Evolutionary conservation across 2,329 filamentous ascomycete genomes (phyloP), one percentile per base, ranked within the genome.

Genomic region (Mycocentrospora acerina): DNA sequence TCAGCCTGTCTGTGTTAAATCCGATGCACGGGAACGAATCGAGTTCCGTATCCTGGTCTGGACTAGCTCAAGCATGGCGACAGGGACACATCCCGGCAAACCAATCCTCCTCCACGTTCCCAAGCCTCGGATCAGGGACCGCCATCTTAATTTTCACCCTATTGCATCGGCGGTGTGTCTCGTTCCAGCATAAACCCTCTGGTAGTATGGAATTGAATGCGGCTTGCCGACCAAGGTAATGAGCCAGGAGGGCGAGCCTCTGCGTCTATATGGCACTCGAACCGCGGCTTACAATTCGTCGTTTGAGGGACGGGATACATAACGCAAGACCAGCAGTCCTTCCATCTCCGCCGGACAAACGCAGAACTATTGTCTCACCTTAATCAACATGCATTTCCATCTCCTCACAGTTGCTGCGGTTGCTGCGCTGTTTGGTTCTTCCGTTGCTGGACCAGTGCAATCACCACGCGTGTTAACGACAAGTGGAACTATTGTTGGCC

Each of bases 401-500:
- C 15, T 51, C 27, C 35, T 42, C 30, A 37, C 35, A 28, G 34
- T 36, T 33, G 42, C 42, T 38, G 40, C 40, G 19, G 31, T 46
- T 37, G 43, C 40, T 25, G 36, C 46, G 16, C 29, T 53, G 8
- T 29, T 48, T 11, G 33, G 42, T 18, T 41, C 41, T 25, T 30
- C 34, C n/a, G n/a, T 40, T 27, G 38, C 51, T 25, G 32, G 18
- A 26, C 15, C 37, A 19, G 29, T 24, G 22, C 33, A 37, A 16
- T 18, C 34, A 15, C 10, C 35, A 14, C 17, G 22, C 12, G 57
- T 60, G 12, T 44, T 48, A 17, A 66, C 64, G 16, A 57, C 53
- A 14, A 65, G 58, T 41, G 65, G 65, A 10, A 46, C 40, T 2
- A 52, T 68, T 24, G 44, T 60, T 27, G 65, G 66, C 9, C 64